These are phyloP conservation scores for Tagetes patula DNA, from an alignment of 129 eudicot genomes.

Conservation along the genomic window DNA sequence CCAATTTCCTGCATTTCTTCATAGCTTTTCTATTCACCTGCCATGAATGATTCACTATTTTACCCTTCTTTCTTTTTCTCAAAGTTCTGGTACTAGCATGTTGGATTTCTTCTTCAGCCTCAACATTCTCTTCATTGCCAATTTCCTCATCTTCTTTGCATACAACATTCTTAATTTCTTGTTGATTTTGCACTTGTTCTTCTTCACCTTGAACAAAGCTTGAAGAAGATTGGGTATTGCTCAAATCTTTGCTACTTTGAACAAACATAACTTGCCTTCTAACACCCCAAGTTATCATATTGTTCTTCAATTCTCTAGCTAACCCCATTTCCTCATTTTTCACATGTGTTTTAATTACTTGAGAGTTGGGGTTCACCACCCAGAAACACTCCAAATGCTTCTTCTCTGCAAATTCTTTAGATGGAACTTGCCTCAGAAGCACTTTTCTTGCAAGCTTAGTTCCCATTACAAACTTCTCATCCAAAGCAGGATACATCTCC, in stretches of 20 bases:
- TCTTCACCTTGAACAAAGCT: slow-evolving; percentile 49
- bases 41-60: slow-evolving; percentile 36
- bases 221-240: slow-evolving; percentile 49
- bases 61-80: slow-evolving; percentile 51
- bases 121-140: slow-evolving; percentile 27
- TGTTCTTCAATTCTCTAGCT: slow-evolving; percentile 42
- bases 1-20: slow-evolving; percentile 46
- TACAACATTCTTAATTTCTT: slow-evolving; percentile 13
- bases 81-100: slow-evolving; percentile 33
- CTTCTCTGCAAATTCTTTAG: slow-evolving; percentile 55
- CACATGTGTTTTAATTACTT: not conserved
- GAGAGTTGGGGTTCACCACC: slow-evolving; percentile 34
- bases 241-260: slow-evolving; percentile 43
- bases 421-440: slow-evolving; percentile 59
- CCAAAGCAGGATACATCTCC: slow-evolving; percentile 70
- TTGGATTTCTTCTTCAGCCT: slow-evolving; percentile 7
- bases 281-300: slow-evolving; percentile 71
- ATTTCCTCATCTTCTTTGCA: slow-evolving; percentile 33
- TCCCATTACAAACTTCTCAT: slow-evolving; percentile 87
- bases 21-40: slow-evolving; percentile 42
- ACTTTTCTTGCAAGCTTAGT: slow-evolving; percentile 59
- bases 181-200: slow-evolving; percentile 21
- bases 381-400: slow-evolving; percentile 61
- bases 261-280: slow-evolving; percentile 67
- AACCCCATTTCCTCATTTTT: slow-evolving; percentile 41